Percentiles rank a stretch among this genome's conserved stretches.
phyloP scores from a whole-genome alignment of 2,329 filamentous ascomycete genomes.

The Colletotrichum aenigma region DNA sequence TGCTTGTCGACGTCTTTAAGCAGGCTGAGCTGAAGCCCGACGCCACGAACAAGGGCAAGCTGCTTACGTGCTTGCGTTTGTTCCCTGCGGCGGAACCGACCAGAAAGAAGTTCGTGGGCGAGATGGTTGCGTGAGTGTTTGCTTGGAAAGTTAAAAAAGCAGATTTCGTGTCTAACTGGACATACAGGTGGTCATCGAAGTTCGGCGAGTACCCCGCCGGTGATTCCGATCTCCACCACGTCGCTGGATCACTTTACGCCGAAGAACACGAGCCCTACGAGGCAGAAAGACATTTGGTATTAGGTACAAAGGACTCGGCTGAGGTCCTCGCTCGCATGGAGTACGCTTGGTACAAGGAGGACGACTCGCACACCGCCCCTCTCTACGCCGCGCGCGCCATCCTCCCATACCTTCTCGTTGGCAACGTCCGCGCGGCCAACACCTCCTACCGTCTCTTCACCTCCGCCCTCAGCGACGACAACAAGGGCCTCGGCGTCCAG shows the following conservation, averaged over 20 bases:
- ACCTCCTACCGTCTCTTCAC: conserved; percentile 74
- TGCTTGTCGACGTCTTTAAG: conserved; percentile 89
- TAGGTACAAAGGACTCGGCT: conserved; percentile 89
- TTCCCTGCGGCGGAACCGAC: conserved; percentile 87
- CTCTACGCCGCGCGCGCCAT: conserved; percentile 86
- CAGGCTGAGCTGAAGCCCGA: conserved; percentile 83
- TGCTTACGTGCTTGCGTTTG: conserved; percentile 79
- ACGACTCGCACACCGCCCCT: conserved; percentile 86
- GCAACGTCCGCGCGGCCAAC: conserved; percentile 89
- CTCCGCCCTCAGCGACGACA: conserved; percentile 40
- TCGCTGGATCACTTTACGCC: conserved; percentile 86
- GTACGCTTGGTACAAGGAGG: conserved; percentile 91
- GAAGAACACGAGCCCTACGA: conserved; percentile 93
- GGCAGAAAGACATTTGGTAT: conserved; percentile 85
- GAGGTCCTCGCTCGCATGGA: conserved; percentile 82
- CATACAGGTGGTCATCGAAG: conserved; percentile 79
- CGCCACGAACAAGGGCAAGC: conserved; percentile 71
- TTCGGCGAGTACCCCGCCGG: conserved; percentile 88
- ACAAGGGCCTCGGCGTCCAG: conserved; percentile 70
- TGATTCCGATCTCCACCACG: conserved; percentile 93
- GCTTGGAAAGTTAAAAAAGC: background rate
- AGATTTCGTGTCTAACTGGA: background rate
- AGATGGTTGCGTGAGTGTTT: conserved; percentile 72
- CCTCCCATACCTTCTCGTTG: conserved; percentile 87
- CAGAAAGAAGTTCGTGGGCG: conserved; percentile 88